Evolutionary conservation across 1,284 basidiomycete genomes (phyloP), one percentile per base, ranked within the genome.

Genomic region (Microbotryum violaceum): DNA sequence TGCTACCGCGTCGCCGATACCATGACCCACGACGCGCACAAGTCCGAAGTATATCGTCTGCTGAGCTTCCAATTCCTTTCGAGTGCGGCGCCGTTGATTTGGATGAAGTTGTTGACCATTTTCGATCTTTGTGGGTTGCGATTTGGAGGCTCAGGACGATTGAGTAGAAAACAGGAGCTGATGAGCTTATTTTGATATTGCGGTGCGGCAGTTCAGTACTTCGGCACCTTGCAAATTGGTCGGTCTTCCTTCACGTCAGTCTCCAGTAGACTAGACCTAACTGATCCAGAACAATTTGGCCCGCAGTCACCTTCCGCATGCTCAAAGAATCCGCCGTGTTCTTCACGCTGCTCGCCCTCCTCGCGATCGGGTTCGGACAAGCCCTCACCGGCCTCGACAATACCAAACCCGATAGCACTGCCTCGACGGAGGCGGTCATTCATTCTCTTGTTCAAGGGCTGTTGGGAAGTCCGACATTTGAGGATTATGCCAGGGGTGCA

Each of bases 251-350:
- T 55, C 29, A 8, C 25, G 21, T 12, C n/a, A 25, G 8, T 9
- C 31, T 20, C n/a, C 6, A 8, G 7, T 6, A 6, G 23, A 42
- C 37, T 10, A 31, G 4, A 14, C 29, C 10, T 29, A 52, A 18
- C 18, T 44, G 23, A 54, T 44, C n/a, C 6, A 48, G 44, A 18
- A 45, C 49, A 5, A 8, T 21, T 20, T 9, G 4, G 37, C n/a
- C 45, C 88, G 85, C 87, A 90, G 90, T 89, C 68, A 82, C 91
- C 21, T 83, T 85, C 63, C 64, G 77, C 31, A 64, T 72, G 71
- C 60, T 72, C 47, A 68, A 66, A 50, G 71, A 72, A 33, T 62
- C 59, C 21, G 70, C 64, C 58, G 64, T 72, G 60, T 97, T 97
- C 79, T 92, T 94, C 71, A 77, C 78, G 82, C 83, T 74, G n/a